Conservation (phyloP, 345 rosid species). For the Linum usitatissimum region DNA sequence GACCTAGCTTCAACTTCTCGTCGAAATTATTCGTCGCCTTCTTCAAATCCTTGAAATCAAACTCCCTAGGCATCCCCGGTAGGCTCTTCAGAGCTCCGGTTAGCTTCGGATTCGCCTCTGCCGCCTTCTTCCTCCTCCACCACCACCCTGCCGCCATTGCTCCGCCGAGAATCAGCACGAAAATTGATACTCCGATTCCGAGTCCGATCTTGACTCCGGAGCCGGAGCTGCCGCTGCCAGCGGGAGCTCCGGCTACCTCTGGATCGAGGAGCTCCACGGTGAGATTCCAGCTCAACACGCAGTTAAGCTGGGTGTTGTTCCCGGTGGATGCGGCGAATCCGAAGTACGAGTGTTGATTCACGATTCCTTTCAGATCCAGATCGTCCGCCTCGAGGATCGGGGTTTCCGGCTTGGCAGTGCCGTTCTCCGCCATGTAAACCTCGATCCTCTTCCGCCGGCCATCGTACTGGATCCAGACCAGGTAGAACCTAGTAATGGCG, state of each 20-base stretch:
- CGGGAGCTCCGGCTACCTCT: neutral
- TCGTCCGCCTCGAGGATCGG: constrained; percentile 16
- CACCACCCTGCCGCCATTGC: constrained; percentile 7
- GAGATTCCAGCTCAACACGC: constrained; percentile 44
- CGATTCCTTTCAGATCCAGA: constrained; percentile 28
- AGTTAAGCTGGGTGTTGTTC: constrained; percentile 27
- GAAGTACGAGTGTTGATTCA: constrained; percentile 32
- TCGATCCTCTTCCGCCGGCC: constrained; percentile 24
- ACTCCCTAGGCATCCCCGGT: constrained; percentile 43
- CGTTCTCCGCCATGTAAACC: constrained; percentile 32
- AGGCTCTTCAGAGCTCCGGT: constrained; percentile 38
- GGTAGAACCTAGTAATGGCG: constrained; percentile 11
- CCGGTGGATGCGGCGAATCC: constrained; percentile 56
- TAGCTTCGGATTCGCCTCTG: constrained; percentile 23
- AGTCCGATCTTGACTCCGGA: constrained; percentile 14
- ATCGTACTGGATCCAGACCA: constrained; percentile 40
- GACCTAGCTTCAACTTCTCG: constrained; percentile 38
- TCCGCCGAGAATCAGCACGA: constrained; percentile 9
- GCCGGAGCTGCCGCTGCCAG: neutral
- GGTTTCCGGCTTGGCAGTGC: constrained; percentile 14
- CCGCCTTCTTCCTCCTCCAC: constrained; percentile 15
- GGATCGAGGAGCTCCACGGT: constrained; percentile 30
- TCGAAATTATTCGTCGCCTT: constrained; percentile 55
- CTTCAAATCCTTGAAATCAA: constrained; percentile 34
- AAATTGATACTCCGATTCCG: constrained; percentile 20